Conservation (phyloP, 129 eudicot species). For the Solidago caesia region DNA sequence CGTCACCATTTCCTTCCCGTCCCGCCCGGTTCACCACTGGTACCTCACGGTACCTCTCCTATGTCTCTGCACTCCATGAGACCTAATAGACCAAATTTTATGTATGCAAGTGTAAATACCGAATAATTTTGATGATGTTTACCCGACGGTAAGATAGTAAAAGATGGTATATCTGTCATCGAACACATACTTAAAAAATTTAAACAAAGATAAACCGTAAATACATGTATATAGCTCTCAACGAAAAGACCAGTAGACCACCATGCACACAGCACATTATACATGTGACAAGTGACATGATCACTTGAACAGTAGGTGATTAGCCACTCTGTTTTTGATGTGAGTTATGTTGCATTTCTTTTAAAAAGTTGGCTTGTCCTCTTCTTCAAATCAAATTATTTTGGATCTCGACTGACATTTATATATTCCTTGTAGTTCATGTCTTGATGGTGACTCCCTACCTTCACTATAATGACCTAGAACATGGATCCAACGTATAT, state of each 20-base stretch:
- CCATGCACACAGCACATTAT: conserved; percentile 8
- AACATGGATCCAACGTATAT: conserved; percentile 18
- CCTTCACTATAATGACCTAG: conserved; percentile 17
- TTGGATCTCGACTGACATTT: conserved; percentile 21
- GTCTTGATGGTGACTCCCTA: conserved; percentile 29
- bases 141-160: not conserved
- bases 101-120: not conserved
- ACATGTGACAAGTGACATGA: conserved; percentile 26
- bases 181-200: too few relatives aligned
- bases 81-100: not conserved
- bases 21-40: too few relatives aligned
- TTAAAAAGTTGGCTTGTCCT: conserved; percentile 30
- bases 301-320: conserved; percentile 17
- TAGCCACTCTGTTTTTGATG: conserved; percentile 37
- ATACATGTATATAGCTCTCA: too few relatives aligned
- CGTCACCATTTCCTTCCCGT: too few relatives aligned
- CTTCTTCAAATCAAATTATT: conserved; percentile 20
- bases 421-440: conserved; percentile 26
- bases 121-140: not conserved
- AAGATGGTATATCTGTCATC: not conserved
- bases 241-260: too few relatives aligned
- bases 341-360: conserved; percentile 13
- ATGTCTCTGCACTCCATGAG: too few relatives aligned
- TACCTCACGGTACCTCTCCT: too few relatives aligned
- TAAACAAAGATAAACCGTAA: too few relatives aligned